phyloP scores from a whole-genome alignment of 176 grass and related monocot species.

The Bromus sterilis region DNA sequence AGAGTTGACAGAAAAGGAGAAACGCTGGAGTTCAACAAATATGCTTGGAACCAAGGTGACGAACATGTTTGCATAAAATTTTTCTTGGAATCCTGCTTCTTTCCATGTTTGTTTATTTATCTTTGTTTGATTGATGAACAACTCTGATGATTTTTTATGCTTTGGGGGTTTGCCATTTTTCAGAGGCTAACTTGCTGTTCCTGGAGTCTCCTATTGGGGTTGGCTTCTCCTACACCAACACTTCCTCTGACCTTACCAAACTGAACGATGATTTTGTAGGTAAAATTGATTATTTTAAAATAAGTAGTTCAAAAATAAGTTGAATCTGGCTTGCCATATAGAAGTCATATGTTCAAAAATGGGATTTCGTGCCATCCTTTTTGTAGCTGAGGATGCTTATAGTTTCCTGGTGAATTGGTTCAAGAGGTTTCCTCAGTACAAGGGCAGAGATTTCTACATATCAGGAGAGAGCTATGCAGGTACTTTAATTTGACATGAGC shows the following conservation, averaged over 20 bases:
- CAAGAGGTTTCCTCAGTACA: constrained; percentile 42
- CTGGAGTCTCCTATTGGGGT: no score
- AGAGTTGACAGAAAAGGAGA: constrained; percentile 53
- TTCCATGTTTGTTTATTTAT: background rate
- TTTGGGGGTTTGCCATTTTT: constrained; percentile 42
- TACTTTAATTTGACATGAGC: constrained; percentile 4
- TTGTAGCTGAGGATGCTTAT: constrained; percentile 27
- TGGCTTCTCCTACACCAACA: no score
- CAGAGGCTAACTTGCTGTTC: no score
- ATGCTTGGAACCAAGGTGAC: constrained; percentile 84
- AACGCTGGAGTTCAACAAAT: constrained; percentile 67
- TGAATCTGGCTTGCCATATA: no score
- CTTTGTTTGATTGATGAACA: constrained; percentile 14
- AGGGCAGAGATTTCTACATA: constrained; percentile 58
- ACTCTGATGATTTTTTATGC: constrained; percentile 33
- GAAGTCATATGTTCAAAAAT: no score
- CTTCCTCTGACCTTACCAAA: constrained; percentile 13
- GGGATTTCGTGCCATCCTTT: no score
- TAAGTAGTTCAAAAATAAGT: no score
- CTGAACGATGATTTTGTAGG: constrained; percentile 21
- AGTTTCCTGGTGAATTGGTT: constrained; percentile 31
- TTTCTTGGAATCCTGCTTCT: no score
- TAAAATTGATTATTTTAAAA: constrained; percentile 6
- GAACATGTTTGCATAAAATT: no score
- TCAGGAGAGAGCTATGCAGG: constrained; percentile 85